Evolutionary conservation across 1,284 basidiomycete genomes (phyloP).

Genomic region (Rhodotorula sp.): DNA sequence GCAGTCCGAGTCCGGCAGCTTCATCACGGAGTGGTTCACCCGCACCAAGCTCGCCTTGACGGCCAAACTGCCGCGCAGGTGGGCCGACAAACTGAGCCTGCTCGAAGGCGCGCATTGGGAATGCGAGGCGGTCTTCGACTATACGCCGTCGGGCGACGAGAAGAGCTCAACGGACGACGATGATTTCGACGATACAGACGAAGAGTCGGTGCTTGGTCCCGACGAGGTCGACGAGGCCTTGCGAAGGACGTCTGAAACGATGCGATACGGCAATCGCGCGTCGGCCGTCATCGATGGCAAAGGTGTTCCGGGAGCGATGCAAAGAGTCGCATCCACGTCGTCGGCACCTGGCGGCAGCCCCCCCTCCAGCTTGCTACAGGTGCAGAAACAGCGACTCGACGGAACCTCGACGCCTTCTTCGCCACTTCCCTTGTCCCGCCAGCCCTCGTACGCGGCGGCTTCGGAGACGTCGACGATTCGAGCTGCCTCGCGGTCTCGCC

Average conservation of each 20-base stretch:
- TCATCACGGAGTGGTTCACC: constrained; percentile 11
- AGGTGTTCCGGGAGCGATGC: not conserved
- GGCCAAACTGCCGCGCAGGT: constrained; percentile 18
- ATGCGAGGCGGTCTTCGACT: constrained; percentile 42
- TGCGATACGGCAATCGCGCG: constrained; percentile 20
- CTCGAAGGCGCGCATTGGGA: constrained; percentile 43
- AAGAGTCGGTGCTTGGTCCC: constrained; percentile 11
- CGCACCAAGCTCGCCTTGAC: constrained; percentile 14
- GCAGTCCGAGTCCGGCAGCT: constrained; percentile 15
- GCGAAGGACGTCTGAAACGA: not conserved
- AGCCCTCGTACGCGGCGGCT: constrained; percentile 10
- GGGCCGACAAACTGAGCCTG: constrained; percentile 31
- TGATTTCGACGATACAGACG: not conserved
- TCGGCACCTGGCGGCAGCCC: not conserved
- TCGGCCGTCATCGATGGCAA: constrained; percentile 18
- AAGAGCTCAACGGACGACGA: constrained; percentile 23
- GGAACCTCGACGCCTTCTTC: not conserved
- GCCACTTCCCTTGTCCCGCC: constrained; percentile 21
- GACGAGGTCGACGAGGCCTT: constrained; percentile 32
- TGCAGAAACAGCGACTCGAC: not conserved
- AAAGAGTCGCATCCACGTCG: not conserved
- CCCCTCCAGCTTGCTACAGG: no score
- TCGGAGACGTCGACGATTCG: constrained; percentile 13
- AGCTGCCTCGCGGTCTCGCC: not conserved
- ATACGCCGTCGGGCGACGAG: constrained; percentile 34